phyloP scores from a whole-genome alignment of 1,284 basidiomycete species.

The Cystobasidiaceae sp. region DNA sequence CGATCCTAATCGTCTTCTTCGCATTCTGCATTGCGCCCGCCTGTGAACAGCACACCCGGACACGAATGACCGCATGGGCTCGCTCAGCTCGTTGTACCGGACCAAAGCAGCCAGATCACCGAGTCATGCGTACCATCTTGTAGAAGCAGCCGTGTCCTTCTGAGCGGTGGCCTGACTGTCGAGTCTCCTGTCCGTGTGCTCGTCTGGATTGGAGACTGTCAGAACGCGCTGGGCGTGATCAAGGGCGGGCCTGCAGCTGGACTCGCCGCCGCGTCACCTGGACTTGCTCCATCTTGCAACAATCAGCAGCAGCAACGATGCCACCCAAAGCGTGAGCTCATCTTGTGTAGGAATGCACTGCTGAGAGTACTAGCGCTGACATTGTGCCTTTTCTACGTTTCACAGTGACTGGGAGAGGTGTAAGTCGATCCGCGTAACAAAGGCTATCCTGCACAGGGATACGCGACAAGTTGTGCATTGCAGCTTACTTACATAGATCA shows the following conservation, averaged over 20 bases:
- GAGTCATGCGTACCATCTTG: too few relatives aligned
- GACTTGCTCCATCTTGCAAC: background rate
- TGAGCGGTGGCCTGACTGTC: too few relatives aligned
- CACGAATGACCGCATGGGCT: too few relatives aligned
- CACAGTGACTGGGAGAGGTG: constrained; percentile 94
- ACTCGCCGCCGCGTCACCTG: constrained; percentile 25
- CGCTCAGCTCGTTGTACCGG: too few relatives aligned
- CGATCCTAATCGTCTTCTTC: constrained; percentile 65
- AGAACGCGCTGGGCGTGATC: too few relatives aligned
- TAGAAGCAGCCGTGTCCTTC: too few relatives aligned
- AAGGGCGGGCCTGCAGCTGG: too few relatives aligned
- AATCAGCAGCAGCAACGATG: constrained; percentile 52
- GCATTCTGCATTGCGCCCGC: constrained; percentile 80
- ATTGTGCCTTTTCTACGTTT: background rate
- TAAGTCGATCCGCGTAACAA: constrained; percentile 52
- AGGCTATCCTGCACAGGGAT: background rate
- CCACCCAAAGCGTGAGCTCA: constrained; percentile 65
- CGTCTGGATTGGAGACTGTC: too few relatives aligned
- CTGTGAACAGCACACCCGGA: background rate
- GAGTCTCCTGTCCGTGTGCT: too few relatives aligned
- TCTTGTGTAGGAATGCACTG: too few relatives aligned
- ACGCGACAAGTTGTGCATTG: too few relatives aligned
- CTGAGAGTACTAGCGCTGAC: background rate
- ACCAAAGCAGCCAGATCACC: too few relatives aligned
- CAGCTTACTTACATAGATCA: background rate